Base-by-base conservation (phyloP, 208 protist genomes). In the Jaenimonas drosophilae region DNA sequence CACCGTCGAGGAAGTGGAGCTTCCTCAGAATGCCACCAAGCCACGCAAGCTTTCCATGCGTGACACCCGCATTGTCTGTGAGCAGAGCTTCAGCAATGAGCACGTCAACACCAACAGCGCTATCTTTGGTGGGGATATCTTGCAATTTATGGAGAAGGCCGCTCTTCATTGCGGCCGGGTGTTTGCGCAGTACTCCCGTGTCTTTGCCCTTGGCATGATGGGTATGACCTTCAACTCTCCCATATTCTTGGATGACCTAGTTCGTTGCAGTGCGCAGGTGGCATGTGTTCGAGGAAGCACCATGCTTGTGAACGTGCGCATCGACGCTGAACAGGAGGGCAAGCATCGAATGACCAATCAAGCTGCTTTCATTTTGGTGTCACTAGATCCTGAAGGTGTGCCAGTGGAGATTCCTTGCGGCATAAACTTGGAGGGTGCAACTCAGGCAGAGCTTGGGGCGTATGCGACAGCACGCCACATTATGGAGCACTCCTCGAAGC, bases 151-250 rank as follows among this genome's bases (percentile, higher is more conserved):
- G 75, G 75, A 78, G 47, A 52, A 49, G 30, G 37, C 48, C 40
- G 76, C 76, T 27, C 45, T 63, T 47, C 67, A 80, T 60, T 80
- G 76, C 58, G 76, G 55, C 11, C 66, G 70, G 47, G 48, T 73
- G 27, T 80, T 85, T 52, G 55, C 52, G 1, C 48, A 54, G 1
- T 43, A 59, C 14, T 31, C 58, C 0, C 59, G 63, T 17, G 41
- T 85, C 24, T 61, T 54, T 28, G 62, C 60, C 2, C 11, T 77
- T 17, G 67, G 53, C 20, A 80, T 84, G 76, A 38, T 75, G 52
- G 54, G 57, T 51, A 70, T 76, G 58, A 56, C 49, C 32, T 85
- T 85, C 43, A 60, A 73, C 37, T 20, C 34, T 17, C 59, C 71
- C 19, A 64, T 80, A 23, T 71, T 56, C 36, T 2, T 54, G 9